Evolutionary conservation across 371 early-diverging fungal species (phyloP).

Genomic region (Apophysomyces ossiformis): DNA sequence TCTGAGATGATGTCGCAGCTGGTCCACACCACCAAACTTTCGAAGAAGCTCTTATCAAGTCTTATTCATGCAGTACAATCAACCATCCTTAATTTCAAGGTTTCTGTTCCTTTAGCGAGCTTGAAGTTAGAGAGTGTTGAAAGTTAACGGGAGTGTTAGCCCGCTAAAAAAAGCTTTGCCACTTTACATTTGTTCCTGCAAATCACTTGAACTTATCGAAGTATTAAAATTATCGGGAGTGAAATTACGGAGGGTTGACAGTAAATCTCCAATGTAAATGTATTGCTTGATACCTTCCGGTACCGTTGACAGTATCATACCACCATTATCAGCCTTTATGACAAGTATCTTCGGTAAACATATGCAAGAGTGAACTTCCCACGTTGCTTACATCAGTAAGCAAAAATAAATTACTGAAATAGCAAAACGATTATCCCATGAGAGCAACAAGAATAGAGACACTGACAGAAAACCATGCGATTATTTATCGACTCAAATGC

Average conservation of each 20-base stretch:
- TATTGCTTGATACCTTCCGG: neutral
- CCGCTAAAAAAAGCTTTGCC: neutral
- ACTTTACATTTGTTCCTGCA: neutral
- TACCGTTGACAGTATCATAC: constrained; percentile 10
- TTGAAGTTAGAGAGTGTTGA: too few species aligned
- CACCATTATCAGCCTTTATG: constrained; percentile 6
- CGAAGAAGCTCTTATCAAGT: too few species aligned
- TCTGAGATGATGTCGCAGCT: too few species aligned
- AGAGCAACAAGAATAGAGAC: constrained; percentile 7
- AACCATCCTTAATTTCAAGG: too few species aligned
- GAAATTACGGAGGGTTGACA: neutral
- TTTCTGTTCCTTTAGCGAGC: too few species aligned
- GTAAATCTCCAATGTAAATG: neutral
- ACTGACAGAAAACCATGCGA: neutral
- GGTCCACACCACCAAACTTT: too few species aligned
- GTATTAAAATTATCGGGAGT: constrained; percentile 13
- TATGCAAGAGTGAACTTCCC: neutral
- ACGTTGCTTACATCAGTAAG: constrained; percentile 5
- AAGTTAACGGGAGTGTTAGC: neutral
- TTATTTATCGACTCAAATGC: neutral
- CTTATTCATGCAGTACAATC: too few species aligned
- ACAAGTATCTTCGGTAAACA: neutral
- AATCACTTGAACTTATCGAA: neutral
- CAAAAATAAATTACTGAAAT: constrained; percentile 12
- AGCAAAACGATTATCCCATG: constrained; percentile 4